Percentiles rank a stretch among this genome's conserved stretches.
Conservation (phyloP, 2,329 filamentous ascomycete genomes). For the Didymellaceae sp. region DNA sequence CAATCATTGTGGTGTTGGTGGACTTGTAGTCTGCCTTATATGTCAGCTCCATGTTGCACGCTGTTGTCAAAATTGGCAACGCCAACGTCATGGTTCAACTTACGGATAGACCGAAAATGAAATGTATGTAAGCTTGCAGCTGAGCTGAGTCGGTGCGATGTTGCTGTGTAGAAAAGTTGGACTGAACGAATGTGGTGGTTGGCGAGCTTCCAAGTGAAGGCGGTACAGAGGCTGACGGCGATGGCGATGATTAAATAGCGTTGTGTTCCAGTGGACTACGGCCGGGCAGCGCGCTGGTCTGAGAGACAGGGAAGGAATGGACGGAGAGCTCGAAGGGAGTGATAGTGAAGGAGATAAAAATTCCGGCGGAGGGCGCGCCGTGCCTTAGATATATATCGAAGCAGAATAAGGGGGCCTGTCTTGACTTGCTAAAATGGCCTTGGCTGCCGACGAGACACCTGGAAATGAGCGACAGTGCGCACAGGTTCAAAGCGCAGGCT, state of each 20-base stretch:
- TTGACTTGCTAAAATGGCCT: conserved; percentile 41
- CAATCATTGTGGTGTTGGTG: conserved; percentile 47
- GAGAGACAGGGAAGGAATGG: conserved; percentile 28
- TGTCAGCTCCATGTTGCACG: conserved; percentile 34
- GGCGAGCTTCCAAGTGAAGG: conserved; percentile 20
- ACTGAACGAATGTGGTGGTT: conserved; percentile 30
- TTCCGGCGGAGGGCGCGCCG: conserved; percentile 33
- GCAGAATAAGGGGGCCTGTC: conserved; percentile 38
- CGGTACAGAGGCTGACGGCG: conserved; percentile 14
- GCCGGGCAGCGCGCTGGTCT: conserved; percentile 36
- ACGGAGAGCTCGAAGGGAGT: conserved; percentile 35
- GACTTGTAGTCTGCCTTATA: conserved; percentile 40
- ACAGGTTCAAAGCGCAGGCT: conserved; percentile 44
- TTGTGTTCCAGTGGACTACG: conserved; percentile 39
- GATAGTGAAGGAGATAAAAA: conserved; percentile 31
- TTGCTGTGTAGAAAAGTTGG: conserved; percentile 11
- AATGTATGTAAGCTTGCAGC: conserved; percentile 32
- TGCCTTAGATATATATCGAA: conserved; percentile 41
- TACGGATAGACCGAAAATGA: conserved; percentile 28
- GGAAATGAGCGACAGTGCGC: conserved; percentile 48
- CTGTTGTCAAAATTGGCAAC: conserved; percentile 17
- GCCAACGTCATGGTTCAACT: conserved; percentile 19
- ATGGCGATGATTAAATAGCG: conserved; percentile 37
- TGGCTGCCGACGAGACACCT: conserved; percentile 48
- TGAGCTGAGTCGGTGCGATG: conserved; percentile 31